These are phyloP conservation scores for Trichoderma virens DNA, from an alignment of 495 filamentous ascomycete genomes.

Conservation along the genomic window DNA sequence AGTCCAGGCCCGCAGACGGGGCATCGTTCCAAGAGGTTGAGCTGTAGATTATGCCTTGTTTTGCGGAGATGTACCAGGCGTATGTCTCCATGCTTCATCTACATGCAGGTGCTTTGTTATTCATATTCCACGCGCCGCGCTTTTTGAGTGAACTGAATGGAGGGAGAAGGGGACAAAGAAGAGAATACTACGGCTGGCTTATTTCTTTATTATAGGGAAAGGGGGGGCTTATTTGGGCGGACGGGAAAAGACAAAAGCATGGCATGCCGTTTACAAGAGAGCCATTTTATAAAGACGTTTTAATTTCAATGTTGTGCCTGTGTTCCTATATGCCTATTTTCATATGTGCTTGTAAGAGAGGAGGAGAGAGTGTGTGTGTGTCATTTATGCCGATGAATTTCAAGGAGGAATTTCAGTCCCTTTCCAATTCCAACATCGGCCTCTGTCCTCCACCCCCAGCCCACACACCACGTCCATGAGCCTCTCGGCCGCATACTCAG, in stretches of 20 bases:
- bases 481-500: conserved; percentile 52
- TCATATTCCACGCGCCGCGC: not conserved
- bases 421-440: conserved; percentile 71
- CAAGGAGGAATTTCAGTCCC: conserved; percentile 61
- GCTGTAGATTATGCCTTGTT: conserved; percentile 24
- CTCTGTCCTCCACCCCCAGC: conserved; percentile 46
- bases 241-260: not conserved
- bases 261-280: not conserved
- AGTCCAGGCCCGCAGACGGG: conserved; percentile 30
- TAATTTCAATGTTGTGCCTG: not conserved
- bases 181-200: not conserved
- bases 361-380: too few species aligned
- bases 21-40: conserved; percentile 48
- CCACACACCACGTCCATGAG: conserved; percentile 46
- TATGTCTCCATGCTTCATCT: not conserved
- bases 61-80: not conserved
- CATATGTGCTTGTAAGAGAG: too few species aligned
- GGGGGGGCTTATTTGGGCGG: not conserved
- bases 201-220: not conserved
- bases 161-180: not conserved
- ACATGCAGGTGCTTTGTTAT: not conserved
- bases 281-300: not conserved
- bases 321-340: too few species aligned
- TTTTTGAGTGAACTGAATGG: not conserved
- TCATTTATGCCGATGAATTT: too few species aligned